Conservation (phyloP, 108 stramenopile species). For the Nannochloropsis oceanica region DNA sequence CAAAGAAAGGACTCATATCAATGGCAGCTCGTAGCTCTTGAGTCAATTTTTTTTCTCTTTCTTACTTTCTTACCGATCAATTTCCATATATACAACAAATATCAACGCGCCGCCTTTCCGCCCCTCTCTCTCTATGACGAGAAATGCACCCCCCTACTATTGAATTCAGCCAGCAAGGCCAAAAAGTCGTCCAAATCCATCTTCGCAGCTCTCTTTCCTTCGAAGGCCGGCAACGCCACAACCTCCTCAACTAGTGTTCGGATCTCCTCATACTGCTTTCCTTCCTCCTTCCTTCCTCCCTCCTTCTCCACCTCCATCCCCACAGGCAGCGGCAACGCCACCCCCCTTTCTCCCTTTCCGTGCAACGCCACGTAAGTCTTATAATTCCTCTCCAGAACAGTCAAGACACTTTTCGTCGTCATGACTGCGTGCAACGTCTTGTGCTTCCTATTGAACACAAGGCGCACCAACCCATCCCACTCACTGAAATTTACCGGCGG, state of each 20-base stretch:
- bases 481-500: constrained; percentile 94
- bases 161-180: constrained; percentile 70
- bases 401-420: constrained; percentile 14
- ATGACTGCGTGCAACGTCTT: constrained; percentile 24
- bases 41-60: too few relatives aligned
- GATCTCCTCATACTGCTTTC: constrained; percentile 9
- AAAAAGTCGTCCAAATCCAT: constrained; percentile 91
- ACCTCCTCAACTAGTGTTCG: constrained; percentile 60
- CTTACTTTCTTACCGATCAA: too few relatives aligned
- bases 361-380: constrained; percentile 56
- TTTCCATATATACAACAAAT: too few relatives aligned
- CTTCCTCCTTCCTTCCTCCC: not conserved
- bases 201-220: constrained; percentile 71
- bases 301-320: not conserved
- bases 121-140: constrained; percentile 21
- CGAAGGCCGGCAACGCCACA: constrained; percentile 51
- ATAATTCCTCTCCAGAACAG: constrained; percentile 68
- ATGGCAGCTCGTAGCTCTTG: too few relatives aligned
- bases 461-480: constrained; percentile 92
- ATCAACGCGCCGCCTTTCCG: too few relatives aligned
- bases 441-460: constrained; percentile 44
- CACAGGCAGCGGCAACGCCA: not conserved
- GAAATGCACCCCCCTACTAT: constrained; percentile 74
- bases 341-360: not conserved
- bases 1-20: too few relatives aligned